Evolutionary conservation across 768 basidiomycete genomes (phyloP), one percentile per base, ranked within the genome.

Genomic region (Hypholoma sublateritium): DNA sequence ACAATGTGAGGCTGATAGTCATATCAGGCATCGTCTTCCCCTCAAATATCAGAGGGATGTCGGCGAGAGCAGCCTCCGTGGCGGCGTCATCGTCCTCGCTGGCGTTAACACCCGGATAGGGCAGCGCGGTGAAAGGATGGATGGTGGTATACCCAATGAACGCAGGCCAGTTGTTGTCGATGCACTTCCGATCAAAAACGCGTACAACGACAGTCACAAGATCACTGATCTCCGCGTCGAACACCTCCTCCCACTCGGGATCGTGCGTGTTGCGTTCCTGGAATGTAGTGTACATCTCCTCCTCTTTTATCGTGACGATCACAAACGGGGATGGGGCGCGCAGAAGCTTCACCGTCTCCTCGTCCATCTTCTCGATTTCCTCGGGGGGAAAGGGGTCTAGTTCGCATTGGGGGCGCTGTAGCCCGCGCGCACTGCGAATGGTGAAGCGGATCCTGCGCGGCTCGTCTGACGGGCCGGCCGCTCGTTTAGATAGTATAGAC

Each of bases 171-270:
- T 51, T 62, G 3, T 17, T 19, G 42, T 65, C 63, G 11, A 66
- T 62, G 52, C 65, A 65, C 48, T 68, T 68, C 24, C 57, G 41
- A 35, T 68, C 67, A 44, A 65, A 68, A 17, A 68, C 52, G 7
- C 67, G 63, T 5, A 68, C 43, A n/a, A 63, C 63, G 12, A 65
- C 55, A 3, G 63, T 62, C 16, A 65, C 54, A 4, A 59, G 49
- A 45, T 68, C 63, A 17, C 51, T 45, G 16, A 68, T 48, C 25
- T 57, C 51, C 4, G 64, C 58, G 43, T 67, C 65, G 42, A 67
- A 67, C 44, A 52, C 60, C 25, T 68, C 67, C 4, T 59, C 50
- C 67, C 67, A 68, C 16, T 50, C 60, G 4, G 67, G 67, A 22
- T 59, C 49, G 39, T 39, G 50, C 25, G 50, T 55, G 44, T 61